Evolutionary conservation across 2,329 filamentous ascomycete species (phyloP), one percentile per base, ranked within the genome.

Genomic region (Epichloe amarillans): DNA sequence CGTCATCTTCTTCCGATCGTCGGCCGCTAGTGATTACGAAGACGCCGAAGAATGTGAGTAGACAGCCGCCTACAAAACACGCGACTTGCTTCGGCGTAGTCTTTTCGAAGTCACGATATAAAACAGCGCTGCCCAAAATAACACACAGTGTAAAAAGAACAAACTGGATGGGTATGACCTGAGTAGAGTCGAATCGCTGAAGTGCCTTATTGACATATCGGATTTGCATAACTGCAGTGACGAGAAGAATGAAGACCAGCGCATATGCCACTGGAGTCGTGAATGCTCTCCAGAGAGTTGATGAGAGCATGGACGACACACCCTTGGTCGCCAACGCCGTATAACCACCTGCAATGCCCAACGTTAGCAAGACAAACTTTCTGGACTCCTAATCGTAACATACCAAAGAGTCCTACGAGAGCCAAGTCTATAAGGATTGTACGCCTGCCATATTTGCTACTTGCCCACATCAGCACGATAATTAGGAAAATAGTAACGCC

Each of bases 281-380:
- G 56, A 98, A 87, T 15, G 88, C 88, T 59, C 86, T 82, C 76
- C 90, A 88, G 19, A 97, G 77, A 0, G 86, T 95, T 47, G 88
- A 90, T 0, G 93, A 96, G 19, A 98, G 76, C 70, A 98, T 83
- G 0, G 93, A 97, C 2, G 93, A 91, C 39, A 98, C 87, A 51
- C 93, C 93, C 66, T 98, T 98, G 33, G 93, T 98, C 1, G 91
- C 88, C 5, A 98, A 75, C 11, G 88, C 93, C n/a, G 93, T 98
- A 67, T 96, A 98, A 53, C 89, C 93, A 57, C 88, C 88, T 89
- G 46, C n/a, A 19, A 14, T 15, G 21, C 37, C 38, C 15, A 11
- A 21, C 8, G 26, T 52, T 37, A 49, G 50, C 11, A 30, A 42
- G 15, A 26, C 15, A 17, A 30, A 23, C 2, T 38, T 38, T 14